phyloP scores from a whole-genome alignment of 2,329 filamentous ascomycete species.

The Colletotrichum sp. region DNA sequence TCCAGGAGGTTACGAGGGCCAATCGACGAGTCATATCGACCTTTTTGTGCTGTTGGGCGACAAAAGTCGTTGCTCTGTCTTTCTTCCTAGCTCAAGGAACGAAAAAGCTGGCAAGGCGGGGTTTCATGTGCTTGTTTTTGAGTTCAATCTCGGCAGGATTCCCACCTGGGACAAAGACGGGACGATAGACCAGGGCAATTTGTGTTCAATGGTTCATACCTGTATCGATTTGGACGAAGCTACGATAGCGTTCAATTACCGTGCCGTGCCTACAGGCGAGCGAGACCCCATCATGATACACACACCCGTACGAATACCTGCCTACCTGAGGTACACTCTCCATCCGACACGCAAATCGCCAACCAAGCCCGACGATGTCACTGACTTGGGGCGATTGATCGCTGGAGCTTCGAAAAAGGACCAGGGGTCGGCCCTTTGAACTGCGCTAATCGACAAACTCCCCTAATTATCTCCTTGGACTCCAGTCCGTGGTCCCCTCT shows the following conservation, averaged over 20 bases:
- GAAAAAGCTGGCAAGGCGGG: background rate
- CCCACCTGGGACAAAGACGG: background rate
- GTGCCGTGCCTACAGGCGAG: background rate
- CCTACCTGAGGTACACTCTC: background rate
- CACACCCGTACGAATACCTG: background rate
- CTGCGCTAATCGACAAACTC: background rate
- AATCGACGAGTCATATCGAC: slow-evolving; percentile 4
- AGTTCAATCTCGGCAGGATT: slow-evolving; percentile 3
- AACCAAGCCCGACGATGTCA: background rate
- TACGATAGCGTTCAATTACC: background rate
- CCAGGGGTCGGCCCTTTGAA: background rate
- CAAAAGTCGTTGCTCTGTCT: background rate
- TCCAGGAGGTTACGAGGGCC: background rate
- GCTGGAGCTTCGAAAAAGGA: background rate
- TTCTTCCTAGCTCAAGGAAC: background rate
- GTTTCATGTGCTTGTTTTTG: slow-evolving; percentile 6
- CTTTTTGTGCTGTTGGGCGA: background rate
- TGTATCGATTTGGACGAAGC: background rate
- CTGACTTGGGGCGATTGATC: background rate
- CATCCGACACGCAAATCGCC: background rate
- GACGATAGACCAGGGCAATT: background rate
- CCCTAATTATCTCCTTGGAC: background rate
- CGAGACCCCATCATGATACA: background rate
- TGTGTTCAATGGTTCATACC: background rate
- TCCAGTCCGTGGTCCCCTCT: background rate